Base-by-base conservation (phyloP, 129 eudicot genomes). In the Apium graveolens region DNA sequence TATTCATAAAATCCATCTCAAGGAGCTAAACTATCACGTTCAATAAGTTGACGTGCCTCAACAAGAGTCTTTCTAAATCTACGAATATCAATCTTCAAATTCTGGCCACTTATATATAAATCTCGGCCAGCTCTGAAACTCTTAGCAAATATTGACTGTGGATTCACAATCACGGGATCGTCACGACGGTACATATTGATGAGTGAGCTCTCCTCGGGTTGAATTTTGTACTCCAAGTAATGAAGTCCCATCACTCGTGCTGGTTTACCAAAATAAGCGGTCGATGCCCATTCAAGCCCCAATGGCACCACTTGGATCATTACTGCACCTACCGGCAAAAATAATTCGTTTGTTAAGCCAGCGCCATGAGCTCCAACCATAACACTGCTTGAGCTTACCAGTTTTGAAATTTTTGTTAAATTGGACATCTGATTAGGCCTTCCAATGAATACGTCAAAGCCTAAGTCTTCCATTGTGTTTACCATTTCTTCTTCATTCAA, bases 311-410 rank as follows among this genome's bases (percentile, higher is more conserved):
- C 87, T 76, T 91, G 97, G 24, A 88, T 73, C 80, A 86, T 74
- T 51, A 85, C 90, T 1, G 83, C 87, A 6, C 93, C 92, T 7
- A 70, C 73, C 0, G 89, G 91, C 76, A 91, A 79, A 78, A 89
- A 91, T 17, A 91, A 8, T 26, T 82, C 86, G 42, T 91, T 80
- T 0, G 91, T 87, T 24, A 91, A 72, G 69, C 97, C 93, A 12
- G 97, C 97, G 8, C 93, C 93, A 78, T 91, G 97, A 4, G 84
- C 89, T 68, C 97, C 92, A 20, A 91, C 85, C 81, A 91, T 55
- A 14, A 91, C 90, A 76, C 91, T 88, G 6, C 91, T 82, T 10
- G 91, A 82, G 76, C 85, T 87, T n/a, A 89, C 75, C 74, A 89
- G 65, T 48, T 81, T 21, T 9, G 89, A 49, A 79, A 89, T 76